phyloP scores from a whole-genome alignment of 116 monocot genomes.

The Posidonia oceanica region DNA sequence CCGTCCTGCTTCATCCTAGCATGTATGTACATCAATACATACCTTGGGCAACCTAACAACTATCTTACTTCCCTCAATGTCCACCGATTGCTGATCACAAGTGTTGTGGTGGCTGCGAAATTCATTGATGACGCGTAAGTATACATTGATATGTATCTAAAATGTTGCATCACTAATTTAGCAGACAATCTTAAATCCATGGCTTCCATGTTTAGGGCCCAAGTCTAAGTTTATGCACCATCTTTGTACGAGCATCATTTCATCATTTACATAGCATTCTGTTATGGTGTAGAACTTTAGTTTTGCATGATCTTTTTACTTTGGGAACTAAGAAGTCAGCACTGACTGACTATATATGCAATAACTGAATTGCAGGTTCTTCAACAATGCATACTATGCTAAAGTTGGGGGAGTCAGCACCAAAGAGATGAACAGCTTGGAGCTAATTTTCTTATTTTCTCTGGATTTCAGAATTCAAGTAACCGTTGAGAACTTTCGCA shows the following conservation, averaged over 20 bases:
- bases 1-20: slow-evolving; percentile 68
- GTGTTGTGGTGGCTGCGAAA: slow-evolving; percentile 52
- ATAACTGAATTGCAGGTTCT: slow-evolving; percentile 32
- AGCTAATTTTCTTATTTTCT: slow-evolving; percentile 50
- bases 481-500: slow-evolving; percentile 27
- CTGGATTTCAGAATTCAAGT: slow-evolving; percentile 72
- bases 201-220: too few relatives aligned
- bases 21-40: slow-evolving; percentile 54
- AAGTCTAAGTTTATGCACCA: too few relatives aligned
- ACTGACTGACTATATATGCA: too few relatives aligned
- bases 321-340: too few relatives aligned
- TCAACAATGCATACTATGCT: slow-evolving; percentile 69
- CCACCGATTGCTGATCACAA: slow-evolving; percentile 57
- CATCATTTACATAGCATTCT: too few relatives aligned
- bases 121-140: slow-evolving; percentile 80
- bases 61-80: slow-evolving; percentile 52
- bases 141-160: too few relatives aligned
- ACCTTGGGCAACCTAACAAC: slow-evolving; percentile 33
- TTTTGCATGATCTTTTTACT: too few relatives aligned
- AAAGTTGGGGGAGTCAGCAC: slow-evolving; percentile 64
- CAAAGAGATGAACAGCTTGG: slow-evolving; percentile 51
- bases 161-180: too few relatives aligned
- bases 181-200: too few relatives aligned
- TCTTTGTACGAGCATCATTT: too few relatives aligned
- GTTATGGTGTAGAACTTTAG: too few relatives aligned